phyloP scores from a whole-genome alignment of 1,139 yeast species.

The Candida dubliniensis region DNA sequence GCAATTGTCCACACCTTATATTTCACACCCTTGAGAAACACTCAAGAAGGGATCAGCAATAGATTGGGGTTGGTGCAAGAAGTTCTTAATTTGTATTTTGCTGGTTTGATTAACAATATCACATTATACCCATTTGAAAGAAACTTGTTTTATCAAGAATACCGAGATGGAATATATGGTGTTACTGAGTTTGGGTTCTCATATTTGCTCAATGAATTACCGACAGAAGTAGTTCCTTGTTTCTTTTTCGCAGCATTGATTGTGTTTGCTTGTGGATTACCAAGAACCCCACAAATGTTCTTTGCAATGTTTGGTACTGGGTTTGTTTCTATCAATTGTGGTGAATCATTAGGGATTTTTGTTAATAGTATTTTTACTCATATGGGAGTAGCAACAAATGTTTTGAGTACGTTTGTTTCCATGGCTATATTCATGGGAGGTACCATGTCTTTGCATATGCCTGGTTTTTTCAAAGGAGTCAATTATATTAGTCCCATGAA shows the following conservation, averaged over 20 bases:
- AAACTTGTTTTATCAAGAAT: slow-evolving; percentile 76
- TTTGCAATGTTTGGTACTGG: slow-evolving; percentile 62
- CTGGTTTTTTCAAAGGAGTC: slow-evolving; percentile 62
- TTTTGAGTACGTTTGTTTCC: slow-evolving; percentile 61
- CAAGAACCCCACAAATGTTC: slow-evolving; percentile 65
- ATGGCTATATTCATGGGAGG: slow-evolving; percentile 85
- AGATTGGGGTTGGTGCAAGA: slow-evolving; percentile 78
- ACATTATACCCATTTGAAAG: slow-evolving; percentile 75
- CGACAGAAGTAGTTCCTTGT: slow-evolving; percentile 65
- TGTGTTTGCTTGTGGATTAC: slow-evolving; percentile 72
- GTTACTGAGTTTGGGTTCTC: slow-evolving; percentile 63
- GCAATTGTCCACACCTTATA: slow-evolving; percentile 67
- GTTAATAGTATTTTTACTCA: slow-evolving; percentile 74
- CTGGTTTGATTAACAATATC: slow-evolving; percentile 77
- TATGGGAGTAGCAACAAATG: slow-evolving; percentile 76
- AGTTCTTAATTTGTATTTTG: slow-evolving; percentile 67
- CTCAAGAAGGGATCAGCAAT: slow-evolving; percentile 58
- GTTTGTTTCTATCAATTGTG: slow-evolving; percentile 62
- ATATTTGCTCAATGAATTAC: slow-evolving; percentile 70
- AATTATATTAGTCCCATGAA: slow-evolving; percentile 76
- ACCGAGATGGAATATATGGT: slow-evolving; percentile 71
- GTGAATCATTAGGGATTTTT: slow-evolving; percentile 80
- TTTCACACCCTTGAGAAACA: slow-evolving; percentile 66
- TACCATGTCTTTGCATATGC: slow-evolving; percentile 77
- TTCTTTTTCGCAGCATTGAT: slow-evolving; percentile 59